Conservation (phyloP, 768 basidiomycete genomes). For the Trichaptum fuscoviolaceum region DNA sequence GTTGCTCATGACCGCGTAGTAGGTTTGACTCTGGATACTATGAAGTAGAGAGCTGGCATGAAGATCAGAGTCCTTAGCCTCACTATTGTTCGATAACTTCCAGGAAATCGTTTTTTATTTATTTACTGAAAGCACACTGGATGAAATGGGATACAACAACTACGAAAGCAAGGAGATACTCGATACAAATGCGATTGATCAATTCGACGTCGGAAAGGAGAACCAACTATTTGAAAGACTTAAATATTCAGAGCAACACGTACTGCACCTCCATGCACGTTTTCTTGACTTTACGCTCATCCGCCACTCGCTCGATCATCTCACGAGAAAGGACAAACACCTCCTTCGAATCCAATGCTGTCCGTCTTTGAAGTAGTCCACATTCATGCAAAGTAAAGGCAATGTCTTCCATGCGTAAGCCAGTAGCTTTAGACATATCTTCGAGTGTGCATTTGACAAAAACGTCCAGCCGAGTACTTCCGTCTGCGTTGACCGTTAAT, state of each 20-base stretch:
- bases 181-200: neutral
- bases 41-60: no score
- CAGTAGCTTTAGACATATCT: constrained; percentile 74
- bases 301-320: constrained; percentile 62
- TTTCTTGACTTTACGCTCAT: constrained; percentile 64
- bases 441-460: constrained; percentile 65
- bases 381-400: constrained; percentile 87
- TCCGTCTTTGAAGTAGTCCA: constrained; percentile 52
- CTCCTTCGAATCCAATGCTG: constrained; percentile 24
- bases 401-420: constrained; percentile 78
- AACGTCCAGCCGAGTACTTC: constrained; percentile 66
- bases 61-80: no score
- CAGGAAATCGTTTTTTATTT: no score
- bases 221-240: neutral
- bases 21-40: no score
- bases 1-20: no score
- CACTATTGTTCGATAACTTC: no score
- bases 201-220: no score
- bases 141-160: neutral
- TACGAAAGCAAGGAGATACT: neutral
- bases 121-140: neutral
- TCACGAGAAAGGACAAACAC: constrained; percentile 57
- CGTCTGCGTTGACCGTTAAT: constrained; percentile 54
- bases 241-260: constrained; percentile 39
- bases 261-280: constrained; percentile 58